Conservation (phyloP, 495 filamentous ascomycete genomes). For the Friedmanniomyces simplex region DNA sequence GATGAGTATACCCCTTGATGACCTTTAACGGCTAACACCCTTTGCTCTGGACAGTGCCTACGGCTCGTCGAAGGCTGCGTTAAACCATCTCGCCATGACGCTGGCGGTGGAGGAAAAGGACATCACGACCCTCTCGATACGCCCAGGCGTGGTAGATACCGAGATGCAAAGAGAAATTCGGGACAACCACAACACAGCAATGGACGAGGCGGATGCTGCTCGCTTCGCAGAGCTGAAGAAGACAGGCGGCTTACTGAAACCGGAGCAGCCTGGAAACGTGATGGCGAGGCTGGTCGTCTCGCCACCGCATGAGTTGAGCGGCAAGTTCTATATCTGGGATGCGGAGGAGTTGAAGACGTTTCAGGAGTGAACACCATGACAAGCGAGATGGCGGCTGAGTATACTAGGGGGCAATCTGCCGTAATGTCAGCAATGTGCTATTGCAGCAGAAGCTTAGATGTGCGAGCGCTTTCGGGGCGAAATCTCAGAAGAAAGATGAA, state of each 20-base stretch:
- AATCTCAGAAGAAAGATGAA: constrained; percentile 93
- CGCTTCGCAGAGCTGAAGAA: constrained; percentile 60
- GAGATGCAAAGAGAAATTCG: constrained; percentile 84
- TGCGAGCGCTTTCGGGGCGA: background rate
- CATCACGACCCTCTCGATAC: constrained; percentile 58
- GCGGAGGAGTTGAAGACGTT: constrained; percentile 52
- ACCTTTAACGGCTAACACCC: no score
- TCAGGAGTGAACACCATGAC: constrained; percentile 33
- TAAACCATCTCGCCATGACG: constrained; percentile 70
- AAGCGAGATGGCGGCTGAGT: background rate
- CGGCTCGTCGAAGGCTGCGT: constrained; percentile 74
- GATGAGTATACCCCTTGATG: no score
- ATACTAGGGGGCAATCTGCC: background rate
- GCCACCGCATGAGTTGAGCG: constrained; percentile 56
- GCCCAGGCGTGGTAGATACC: constrained; percentile 82
- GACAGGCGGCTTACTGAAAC: constrained; percentile 58
- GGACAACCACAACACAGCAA: constrained; percentile 51
- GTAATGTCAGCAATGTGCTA: background rate
- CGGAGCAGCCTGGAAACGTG: constrained; percentile 75
- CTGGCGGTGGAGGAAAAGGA: constrained; percentile 70
- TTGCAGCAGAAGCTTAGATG: background rate
- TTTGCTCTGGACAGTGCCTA: no score
- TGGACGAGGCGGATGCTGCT: constrained; percentile 56
- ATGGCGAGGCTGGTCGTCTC: constrained; percentile 66
- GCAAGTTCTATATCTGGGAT: constrained; percentile 67